Evolutionary conservation across 257 asterid genomes (phyloP).

Genomic region (Solanum chilense): DNA sequence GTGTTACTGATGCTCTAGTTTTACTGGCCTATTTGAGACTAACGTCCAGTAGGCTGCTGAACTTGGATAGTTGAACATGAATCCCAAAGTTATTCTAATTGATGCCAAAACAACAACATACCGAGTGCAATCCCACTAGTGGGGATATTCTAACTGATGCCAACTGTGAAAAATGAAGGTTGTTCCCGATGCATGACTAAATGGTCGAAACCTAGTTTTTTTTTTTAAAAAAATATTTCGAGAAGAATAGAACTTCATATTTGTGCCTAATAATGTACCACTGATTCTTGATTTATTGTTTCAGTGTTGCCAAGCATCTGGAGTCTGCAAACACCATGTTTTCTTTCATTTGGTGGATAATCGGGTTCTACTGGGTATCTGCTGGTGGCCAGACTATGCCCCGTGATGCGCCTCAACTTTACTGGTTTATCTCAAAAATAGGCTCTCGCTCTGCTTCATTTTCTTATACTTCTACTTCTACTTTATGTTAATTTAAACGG

Average conservation of each 20-base stretch:
- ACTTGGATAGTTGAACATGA: not conserved
- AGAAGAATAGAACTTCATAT: not conserved
- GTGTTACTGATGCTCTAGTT: not conserved
- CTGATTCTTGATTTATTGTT: conserved; percentile 43
- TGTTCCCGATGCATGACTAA: not conserved
- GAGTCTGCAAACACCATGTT: conserved; percentile 96
- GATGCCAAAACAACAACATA: not conserved
- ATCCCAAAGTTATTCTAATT: not conserved
- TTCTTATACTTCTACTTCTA: conserved; percentile 5
- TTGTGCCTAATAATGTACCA: not conserved
- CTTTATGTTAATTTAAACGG: not conserved
- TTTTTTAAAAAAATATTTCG: not conserved
- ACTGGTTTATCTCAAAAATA: conserved; percentile 73
- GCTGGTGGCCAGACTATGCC: conserved; percentile 64
- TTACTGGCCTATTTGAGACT: not conserved
- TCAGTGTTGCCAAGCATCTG: conserved; percentile 71
- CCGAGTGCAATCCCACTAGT: not conserved
- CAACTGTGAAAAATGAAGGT: not conserved
- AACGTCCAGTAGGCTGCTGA: not conserved
- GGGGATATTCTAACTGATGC: not conserved
- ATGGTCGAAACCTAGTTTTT: not conserved
- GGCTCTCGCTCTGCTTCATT: conserved; percentile 55
- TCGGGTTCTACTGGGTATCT: conserved; percentile 96
- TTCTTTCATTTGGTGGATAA: conserved; percentile 98
- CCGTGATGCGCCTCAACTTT: conserved; percentile 76